Evolutionary conservation across 257 asterid species (phyloP), one percentile per base, ranked within the genome.

Genomic region (Lycium barbarum): DNA sequence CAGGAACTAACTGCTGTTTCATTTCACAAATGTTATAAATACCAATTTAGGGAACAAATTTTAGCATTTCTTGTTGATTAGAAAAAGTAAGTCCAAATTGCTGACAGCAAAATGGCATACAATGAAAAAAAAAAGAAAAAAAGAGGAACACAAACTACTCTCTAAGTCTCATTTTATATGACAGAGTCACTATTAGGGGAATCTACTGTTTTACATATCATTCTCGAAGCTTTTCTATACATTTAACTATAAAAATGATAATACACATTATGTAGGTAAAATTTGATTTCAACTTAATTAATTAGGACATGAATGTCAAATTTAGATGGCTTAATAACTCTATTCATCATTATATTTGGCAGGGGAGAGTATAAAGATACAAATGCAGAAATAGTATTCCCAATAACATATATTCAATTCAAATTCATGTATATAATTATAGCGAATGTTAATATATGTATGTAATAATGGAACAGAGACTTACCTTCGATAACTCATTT

Each of bases 401-500:
- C 57, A 57, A 15, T 17, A 63, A 9, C 17, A 11, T 65, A 65
- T 43, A 26, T 0, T 65, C 72, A 12, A 7, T 63, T 63, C 18
- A 17, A 63, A 26, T 63, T 4, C 40, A 63, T 63, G 15, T 63
- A 63, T 0, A 8, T 14, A 57, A 57, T 5, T 57, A 57, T 1
- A 33, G 20, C 5, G 66, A n/a, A 59, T 59, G 66, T 8, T 57
- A 18, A 11, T 6, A 26, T 18, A 18, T 2, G 18, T 2, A 65
- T 65, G 71, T 26, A 66, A 12, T 22, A 5, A 45, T 33, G 54
- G 14, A 53, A 53, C 43, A 53, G 33, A 53, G 1, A 78, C 82
- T 78, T 5, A 53, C 82, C 82, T 78, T 49, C 82, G 82, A 78
- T 78, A 78, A 78, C 65, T 78, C 82, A 53, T 78, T 53, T 65